These are phyloP conservation scores for Phyllosticta paracitricarpa DNA, from an alignment of 2,329 filamentous ascomycete genomes.

Conservation along the genomic window DNA sequence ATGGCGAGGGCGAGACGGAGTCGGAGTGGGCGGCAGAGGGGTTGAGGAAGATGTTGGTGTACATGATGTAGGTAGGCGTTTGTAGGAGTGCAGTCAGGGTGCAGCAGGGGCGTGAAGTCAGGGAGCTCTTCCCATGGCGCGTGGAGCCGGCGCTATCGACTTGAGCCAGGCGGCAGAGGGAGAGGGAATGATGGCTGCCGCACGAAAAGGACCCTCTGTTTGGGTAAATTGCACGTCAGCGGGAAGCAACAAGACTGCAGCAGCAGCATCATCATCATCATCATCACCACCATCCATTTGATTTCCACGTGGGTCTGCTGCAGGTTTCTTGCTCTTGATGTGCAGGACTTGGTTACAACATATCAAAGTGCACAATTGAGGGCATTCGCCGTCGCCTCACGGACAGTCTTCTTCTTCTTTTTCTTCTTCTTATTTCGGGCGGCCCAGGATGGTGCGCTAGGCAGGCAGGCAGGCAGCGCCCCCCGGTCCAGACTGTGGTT, in stretches of 20 bases:
- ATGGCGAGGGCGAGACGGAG: background rate
- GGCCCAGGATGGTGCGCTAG: too few relatives aligned
- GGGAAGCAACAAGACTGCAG: too few relatives aligned
- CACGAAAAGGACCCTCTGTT: background rate
- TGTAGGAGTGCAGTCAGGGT: background rate
- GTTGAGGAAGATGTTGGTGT: conserved; percentile 18
- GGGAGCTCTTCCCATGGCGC: background rate
- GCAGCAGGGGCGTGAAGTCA: background rate
- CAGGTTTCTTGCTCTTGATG: background rate
- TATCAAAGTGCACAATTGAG: too few relatives aligned
- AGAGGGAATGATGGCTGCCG: background rate
- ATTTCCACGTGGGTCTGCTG: background rate
- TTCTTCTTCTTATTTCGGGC: too few relatives aligned
- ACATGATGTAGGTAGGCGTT: background rate
- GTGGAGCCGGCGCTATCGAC: background rate
- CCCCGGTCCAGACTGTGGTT: conserved; percentile 8
- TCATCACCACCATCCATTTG: too few relatives aligned
- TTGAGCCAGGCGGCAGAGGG: background rate
- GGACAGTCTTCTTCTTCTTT: too few relatives aligned
- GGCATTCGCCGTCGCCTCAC: too few relatives aligned
- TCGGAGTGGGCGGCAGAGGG: conserved; percentile 18
- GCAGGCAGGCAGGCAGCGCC: background rate
- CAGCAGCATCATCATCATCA: too few relatives aligned
- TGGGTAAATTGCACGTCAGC: background rate
- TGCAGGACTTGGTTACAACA: too few relatives aligned